Evolutionary conservation across 2,329 filamentous ascomycete genomes (phyloP), one percentile per base, ranked within the genome.

Genomic region (Penicillium sp.): DNA sequence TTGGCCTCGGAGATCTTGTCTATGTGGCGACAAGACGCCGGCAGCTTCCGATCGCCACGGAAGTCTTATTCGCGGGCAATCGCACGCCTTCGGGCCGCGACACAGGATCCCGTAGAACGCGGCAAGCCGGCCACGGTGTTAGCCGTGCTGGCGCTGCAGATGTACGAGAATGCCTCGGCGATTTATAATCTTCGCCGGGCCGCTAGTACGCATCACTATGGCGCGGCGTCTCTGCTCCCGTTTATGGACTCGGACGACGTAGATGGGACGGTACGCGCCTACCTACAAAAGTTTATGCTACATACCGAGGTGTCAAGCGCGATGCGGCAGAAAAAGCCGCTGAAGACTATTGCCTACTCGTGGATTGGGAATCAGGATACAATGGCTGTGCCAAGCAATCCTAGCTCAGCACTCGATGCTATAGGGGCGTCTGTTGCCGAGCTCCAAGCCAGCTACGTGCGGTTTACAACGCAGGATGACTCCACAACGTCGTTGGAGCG

Each of bases 241-340:
- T 43, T 33, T 14, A 18, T 18, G 7, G n/a, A 14, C 21, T 23
- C 31, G 21, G 40, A 46, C 33, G 33, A 38, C 36, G 36, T 33
- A 11, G 37, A 52, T 36, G 40, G 30, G 7, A 27, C 16, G 6
- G 32, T 21, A 3, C 33, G 15, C 25, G 37, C 25, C 15, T 47
- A 48, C 23, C 23, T 54, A 26, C 41, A 35, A 33, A 42, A 29
- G 37, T 52, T 47, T 27, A 47, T 53, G 11, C 28, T 53, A 28
- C 50, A 53, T 46, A 39, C 29, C 20, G 51, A 53, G 33, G 40
- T 51, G 17, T 47, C 35, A 20, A 45, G 40, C 3, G 51, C 51
- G 13, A 41, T 53, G 27, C 50, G 50, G 11, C 50, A 53, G 36
- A 36, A 47, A 37, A 36, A 38, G 18, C 33, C 32, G 14, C 29